These are phyloP conservation scores for Exophiala xenobiotica DNA, from an alignment of 2,329 filamentous ascomycete genomes.

Conservation along the genomic window DNA sequence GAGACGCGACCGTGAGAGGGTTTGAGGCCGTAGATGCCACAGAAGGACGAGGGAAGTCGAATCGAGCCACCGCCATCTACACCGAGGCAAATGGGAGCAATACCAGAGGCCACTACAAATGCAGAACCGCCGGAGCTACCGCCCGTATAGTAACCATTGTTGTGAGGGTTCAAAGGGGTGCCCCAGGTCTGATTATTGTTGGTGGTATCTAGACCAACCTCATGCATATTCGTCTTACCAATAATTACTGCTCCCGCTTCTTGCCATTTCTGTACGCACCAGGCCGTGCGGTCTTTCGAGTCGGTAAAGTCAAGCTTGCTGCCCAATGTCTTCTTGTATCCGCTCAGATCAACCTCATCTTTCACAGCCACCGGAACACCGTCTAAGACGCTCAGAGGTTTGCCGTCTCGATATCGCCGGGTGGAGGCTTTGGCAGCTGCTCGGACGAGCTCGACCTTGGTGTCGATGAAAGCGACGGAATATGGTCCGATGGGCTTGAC, in stretches of 20 bases:
- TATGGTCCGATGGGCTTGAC: slow-evolving; percentile 58
- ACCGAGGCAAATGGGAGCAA: slow-evolving; percentile 73
- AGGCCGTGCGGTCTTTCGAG: slow-evolving; percentile 55
- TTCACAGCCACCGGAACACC: slow-evolving; percentile 82
- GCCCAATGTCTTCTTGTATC: slow-evolving; percentile 67
- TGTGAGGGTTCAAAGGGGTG: slow-evolving; percentile 76
- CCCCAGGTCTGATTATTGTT: slow-evolving; percentile 77
- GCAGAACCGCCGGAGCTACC: slow-evolving; percentile 77
- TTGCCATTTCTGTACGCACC: slow-evolving; percentile 69
- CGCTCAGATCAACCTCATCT: slow-evolving; percentile 72
- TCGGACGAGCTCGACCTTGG: slow-evolving; percentile 61
- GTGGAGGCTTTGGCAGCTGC: slow-evolving; percentile 72
- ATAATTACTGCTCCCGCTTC: slow-evolving; percentile 73
- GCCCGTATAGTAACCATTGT: slow-evolving; percentile 73
- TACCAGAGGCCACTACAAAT: slow-evolving; percentile 67
- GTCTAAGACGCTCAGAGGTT: slow-evolving; percentile 68
- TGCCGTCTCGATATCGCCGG: slow-evolving; percentile 66
- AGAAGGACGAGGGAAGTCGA: slow-evolving; percentile 72
- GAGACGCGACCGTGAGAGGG: slow-evolving; percentile 67
- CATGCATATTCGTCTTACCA: slow-evolving; percentile 78
- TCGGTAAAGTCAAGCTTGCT: slow-evolving; percentile 59
- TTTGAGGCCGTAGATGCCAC: slow-evolving; percentile 80
- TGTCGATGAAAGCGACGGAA: slow-evolving; percentile 70
- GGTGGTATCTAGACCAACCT: slow-evolving; percentile 76
- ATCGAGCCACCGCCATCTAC: slow-evolving; percentile 75